Base-by-base conservation (phyloP, 768 basidiomycete genomes). In the Daedalea quercina region DNA sequence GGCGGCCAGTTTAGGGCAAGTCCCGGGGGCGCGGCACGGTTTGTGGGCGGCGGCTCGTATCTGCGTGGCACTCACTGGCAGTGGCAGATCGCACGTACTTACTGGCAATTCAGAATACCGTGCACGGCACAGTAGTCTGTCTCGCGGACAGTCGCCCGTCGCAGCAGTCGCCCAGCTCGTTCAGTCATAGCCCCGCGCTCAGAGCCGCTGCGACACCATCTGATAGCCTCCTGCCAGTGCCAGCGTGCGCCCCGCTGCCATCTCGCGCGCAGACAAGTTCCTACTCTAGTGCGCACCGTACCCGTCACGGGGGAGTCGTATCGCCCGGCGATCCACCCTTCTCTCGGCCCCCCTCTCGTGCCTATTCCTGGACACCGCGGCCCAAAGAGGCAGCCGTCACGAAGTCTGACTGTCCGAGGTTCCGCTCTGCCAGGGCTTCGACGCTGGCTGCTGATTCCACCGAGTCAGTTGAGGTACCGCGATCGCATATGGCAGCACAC, bases 381-480 rank as follows among this genome's bases (percentile, higher is more conserved):
- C 58, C 55, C 4, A 41, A 53, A 55, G 50, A 53, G 59, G 55
- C 48, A 54, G 51, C 26, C 46, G 42, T 25, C 51, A 53, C 52
- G 37, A 47, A 45, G 26, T 17, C 53, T 54, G 54, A 56, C 54
- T 54, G 52, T 59, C 54, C 54, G 53, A 50, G 55, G 44, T 53
- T 51, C 53, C 50, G 56, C 55, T 24, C 51, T 51, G 54, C 50
- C 50, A 35, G 44, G 47, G 50, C 46, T 35, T 46, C 47, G 12
- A 45, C 51, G 34, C 48, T 31, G 28, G 28, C 60, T 49, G 47
- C 65, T 68, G 65, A 70, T 67, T 70, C 67, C 64, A 56, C 58
- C 69, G 71, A 77, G 75, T 76, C 75, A 77, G 59, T 55, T 63
- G 65, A 72, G 67, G 67, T 60, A 62, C 65, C 66, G 65, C 67